Evolutionary conservation across 2,329 filamentous ascomycete species (phyloP).

Genomic region (Myotisia sp.): DNA sequence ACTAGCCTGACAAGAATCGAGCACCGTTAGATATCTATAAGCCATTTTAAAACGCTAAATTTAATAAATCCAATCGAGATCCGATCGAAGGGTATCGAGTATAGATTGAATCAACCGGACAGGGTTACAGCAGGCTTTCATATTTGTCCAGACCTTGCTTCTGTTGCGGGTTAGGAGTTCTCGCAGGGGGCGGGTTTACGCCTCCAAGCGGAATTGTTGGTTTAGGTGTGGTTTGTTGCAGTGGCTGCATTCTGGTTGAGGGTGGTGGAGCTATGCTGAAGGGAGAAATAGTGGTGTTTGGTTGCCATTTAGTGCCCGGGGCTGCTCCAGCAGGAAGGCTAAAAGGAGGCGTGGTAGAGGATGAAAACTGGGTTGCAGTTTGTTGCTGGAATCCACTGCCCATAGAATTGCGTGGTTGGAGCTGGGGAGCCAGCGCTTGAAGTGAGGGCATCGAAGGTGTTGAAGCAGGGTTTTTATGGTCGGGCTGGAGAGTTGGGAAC

Average conservation of each 20-base stretch:
- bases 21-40: too few relatives aligned
- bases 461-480: slow-evolving; percentile 14
- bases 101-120: neutral
- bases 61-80: neutral
- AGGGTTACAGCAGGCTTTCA: slow-evolving; percentile 38
- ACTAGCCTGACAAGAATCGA: too few relatives aligned
- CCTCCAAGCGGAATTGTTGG: neutral
- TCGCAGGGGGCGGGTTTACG: slow-evolving; percentile 5
- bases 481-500: slow-evolving; percentile 35
- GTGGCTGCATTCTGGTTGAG: slow-evolving; percentile 2
- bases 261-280: slow-evolving; percentile 16
- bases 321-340: slow-evolving; percentile 19
- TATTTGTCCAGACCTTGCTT: slow-evolving; percentile 40
- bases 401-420: neutral
- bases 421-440: neutral
- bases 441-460: neutral
- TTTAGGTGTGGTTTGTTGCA: neutral
- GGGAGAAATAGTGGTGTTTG: slow-evolving; percentile 16
- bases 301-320: neutral
- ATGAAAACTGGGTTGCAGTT: neutral
- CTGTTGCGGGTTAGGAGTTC: slow-evolving; percentile 12
- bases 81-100: neutral
- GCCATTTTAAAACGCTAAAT: too few relatives aligned
- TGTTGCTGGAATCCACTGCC: neutral
- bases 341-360: slow-evolving; percentile 23